Percentiles rank a stretch among this genome's conserved stretches.
Evolutionary conservation across 306 rosid genomes (phyloP).

Genomic region (Corylus americana): DNA sequence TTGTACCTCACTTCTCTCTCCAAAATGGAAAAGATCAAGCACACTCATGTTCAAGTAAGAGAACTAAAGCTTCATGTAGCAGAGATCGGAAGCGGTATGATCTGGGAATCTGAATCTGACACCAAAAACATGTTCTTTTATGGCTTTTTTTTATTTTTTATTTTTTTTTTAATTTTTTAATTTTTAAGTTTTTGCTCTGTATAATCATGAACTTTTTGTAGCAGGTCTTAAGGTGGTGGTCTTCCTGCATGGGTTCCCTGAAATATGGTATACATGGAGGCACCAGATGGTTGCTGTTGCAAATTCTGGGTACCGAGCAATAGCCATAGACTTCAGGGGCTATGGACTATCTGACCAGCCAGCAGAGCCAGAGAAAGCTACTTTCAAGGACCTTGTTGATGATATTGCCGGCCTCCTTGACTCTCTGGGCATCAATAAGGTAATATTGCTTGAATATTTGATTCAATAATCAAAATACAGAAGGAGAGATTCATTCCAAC

Average conservation of each 20-base stretch:
- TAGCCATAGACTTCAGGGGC: constrained; percentile 72
- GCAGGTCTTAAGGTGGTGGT: constrained; percentile 62
- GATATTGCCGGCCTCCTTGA: constrained; percentile 57
- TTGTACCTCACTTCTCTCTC: too few relatives aligned
- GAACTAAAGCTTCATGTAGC: constrained; percentile 77
- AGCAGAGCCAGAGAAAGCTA: constrained; percentile 47
- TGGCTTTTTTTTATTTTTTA: background rate
- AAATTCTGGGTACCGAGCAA: constrained; percentile 60
- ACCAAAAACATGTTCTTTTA: background rate
- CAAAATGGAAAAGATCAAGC: constrained; percentile 64
- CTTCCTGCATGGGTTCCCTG: constrained; percentile 81
- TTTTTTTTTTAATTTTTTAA: too few relatives aligned
- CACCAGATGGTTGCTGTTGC: constrained; percentile 70
- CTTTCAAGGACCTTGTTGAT: constrained; percentile 38
- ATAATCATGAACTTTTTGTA: background rate
- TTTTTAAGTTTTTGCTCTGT: background rate
- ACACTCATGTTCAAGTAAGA: constrained; percentile 52
- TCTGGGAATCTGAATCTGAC: background rate
- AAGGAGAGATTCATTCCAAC: too few relatives aligned
- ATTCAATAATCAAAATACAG: background rate
- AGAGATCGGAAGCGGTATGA: constrained; percentile 50
- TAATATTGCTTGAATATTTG: background rate
- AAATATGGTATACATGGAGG: constrained; percentile 83
- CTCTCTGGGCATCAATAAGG: constrained; percentile 54
- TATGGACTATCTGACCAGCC: constrained; percentile 80